These are phyloP conservation scores for Lactarius evosmus DNA, from an alignment of 768 basidiomycete genomes.

Conservation along the genomic window DNA sequence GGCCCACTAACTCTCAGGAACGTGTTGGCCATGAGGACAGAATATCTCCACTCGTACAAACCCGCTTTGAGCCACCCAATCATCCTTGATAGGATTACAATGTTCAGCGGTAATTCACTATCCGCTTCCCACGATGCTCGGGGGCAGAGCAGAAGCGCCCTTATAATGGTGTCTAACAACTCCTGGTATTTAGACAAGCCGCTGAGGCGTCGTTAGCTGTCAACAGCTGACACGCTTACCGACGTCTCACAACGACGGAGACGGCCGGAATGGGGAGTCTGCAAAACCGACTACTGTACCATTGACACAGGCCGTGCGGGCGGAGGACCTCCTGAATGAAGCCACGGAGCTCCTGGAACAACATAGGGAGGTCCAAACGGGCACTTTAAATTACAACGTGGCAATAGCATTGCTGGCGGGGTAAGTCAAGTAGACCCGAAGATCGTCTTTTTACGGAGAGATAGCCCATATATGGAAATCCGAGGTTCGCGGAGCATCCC, in stretches of 20 bases:
- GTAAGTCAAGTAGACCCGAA: background rate
- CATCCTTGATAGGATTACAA: background rate
- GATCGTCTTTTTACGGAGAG: background rate
- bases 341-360: slow-evolving; percentile 1
- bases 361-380: background rate
- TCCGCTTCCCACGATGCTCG: background rate
- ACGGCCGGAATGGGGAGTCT: background rate
- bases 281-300: slow-evolving; percentile 7
- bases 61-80: background rate
- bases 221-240: background rate
- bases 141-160: background rate
- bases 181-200: background rate
- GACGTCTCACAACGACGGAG: background rate
- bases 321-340: slow-evolving; percentile 2
- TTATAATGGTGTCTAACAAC: background rate
- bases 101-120: background rate
- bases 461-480: too few species aligned
- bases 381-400: slow-evolving; percentile 6
- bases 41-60: background rate
- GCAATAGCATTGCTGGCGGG: slow-evolving; percentile 2
- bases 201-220: background rate
- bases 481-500: background rate
- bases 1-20: background rate
- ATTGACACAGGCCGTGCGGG: background rate
- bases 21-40: slow-evolving; percentile 7